phyloP scores from a whole-genome alignment of 1,284 basidiomycete genomes.

The Chiua sp. region DNA sequence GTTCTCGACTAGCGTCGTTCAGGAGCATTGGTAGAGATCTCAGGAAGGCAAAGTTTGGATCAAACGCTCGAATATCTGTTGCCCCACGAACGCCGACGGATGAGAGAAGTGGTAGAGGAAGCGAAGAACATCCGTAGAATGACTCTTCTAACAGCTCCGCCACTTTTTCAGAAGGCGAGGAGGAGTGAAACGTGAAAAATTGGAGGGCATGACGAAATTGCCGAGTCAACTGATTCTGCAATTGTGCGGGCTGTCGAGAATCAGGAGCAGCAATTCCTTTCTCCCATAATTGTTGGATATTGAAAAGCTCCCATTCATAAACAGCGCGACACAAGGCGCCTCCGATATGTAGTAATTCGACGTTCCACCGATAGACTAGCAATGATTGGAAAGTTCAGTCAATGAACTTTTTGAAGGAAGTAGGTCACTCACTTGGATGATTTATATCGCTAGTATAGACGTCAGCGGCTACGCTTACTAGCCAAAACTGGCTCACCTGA shows the following conservation, averaged over 20 bases:
- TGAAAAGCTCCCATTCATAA: conserved; percentile 83
- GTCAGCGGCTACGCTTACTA: conserved; percentile 32
- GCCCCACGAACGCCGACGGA: conserved; percentile 78
- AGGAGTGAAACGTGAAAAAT: conserved; percentile 86
- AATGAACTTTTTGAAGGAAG: not conserved
- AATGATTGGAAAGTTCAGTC: conserved; percentile 37
- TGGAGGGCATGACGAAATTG: conserved; percentile 81
- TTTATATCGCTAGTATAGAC: not conserved
- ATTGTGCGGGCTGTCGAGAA: conserved; percentile 25
- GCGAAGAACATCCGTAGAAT: conserved; percentile 73
- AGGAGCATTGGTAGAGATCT: conserved; percentile 77
- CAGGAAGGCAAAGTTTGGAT: conserved; percentile 78
- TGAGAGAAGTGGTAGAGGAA: conserved; percentile 77
- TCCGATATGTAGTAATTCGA: conserved; percentile 83
- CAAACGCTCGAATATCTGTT: conserved; percentile 76
- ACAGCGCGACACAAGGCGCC: conserved; percentile 82
- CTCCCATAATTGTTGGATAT: conserved; percentile 56
- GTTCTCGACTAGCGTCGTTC: not conserved
- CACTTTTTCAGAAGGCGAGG: conserved; percentile 86
- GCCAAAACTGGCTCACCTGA: conserved; percentile 59
- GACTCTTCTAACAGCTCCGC: conserved; percentile 72
- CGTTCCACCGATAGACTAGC: conserved; percentile 83
- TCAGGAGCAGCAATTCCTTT: not conserved
- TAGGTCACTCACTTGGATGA: not conserved
- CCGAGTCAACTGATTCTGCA: conserved; percentile 40